Base-by-base conservation (phyloP, 2,329 filamentous ascomycete species). In the Alternaria solani region DNA sequence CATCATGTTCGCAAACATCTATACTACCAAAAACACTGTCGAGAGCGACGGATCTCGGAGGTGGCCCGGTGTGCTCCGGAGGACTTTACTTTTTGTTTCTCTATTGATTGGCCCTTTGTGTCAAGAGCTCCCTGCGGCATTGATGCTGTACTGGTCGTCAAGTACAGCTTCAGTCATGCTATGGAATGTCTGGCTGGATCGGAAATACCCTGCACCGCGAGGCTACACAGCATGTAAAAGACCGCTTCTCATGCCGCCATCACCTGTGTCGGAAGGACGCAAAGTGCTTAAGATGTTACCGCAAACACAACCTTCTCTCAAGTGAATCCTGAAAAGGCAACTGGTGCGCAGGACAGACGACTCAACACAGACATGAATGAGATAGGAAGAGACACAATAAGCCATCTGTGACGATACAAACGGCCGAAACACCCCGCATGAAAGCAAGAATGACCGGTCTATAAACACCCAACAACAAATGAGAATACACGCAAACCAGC, bases 1-100 rank as follows among this genome's bases (percentile, higher is more conserved):
- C 1, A 77, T 82, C 5, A 83, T 87, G 58, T 72, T 87, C 16
- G 62, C 80, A 7, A 86, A 85, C 62, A 72, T 87, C 8, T 76
- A 71, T 51, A 61, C 66, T 9, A 62, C 64, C 12, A 74, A 69
- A 6, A 72, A 73, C 36, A 67, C 60, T 1, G 54, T 64, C 23
- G 57, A 61, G 2, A 67, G 43, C 47, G 61, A 55, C 11, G 61
- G 54, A 23, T 62, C 32, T 18, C 46, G 46, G 8, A 49, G 62
- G 18, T 65, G 63, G 63, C 61, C 67, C 11, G 64, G 61, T 7
- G 14, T 67, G 7, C 25, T 74, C 4, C 57, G 80, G 38, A 65
- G 68, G 8, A 39, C 69, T 2, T 49, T 75, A 11, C 60, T 81
- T n/a, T 61, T 55, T 5, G 54, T 79, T n/a, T 63, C 72, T 9